phyloP scores from a whole-genome alignment of 2,329 filamentous ascomycete species.

The Botrytis fragariae region DNA sequence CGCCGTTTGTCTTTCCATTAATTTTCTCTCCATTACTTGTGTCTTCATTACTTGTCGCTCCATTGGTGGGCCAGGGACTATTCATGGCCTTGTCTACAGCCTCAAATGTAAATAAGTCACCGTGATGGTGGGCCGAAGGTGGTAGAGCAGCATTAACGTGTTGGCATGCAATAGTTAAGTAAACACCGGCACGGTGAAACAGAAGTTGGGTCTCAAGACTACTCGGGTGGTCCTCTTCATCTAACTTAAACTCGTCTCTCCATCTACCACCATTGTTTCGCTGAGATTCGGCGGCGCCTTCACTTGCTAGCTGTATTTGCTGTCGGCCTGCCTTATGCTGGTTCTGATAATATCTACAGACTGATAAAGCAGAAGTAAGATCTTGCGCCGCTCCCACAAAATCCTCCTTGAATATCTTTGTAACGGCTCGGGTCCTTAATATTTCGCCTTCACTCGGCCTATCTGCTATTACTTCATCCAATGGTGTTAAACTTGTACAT shows the following conservation, averaged over 20 bases:
- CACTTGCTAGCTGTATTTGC: constrained; percentile 50
- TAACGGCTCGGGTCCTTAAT: constrained; percentile 69
- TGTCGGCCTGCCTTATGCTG: constrained; percentile 41
- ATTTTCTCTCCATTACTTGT: constrained; percentile 24
- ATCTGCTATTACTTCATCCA: constrained; percentile 66
- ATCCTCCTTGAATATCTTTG: constrained; percentile 73
- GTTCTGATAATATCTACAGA: constrained; percentile 40
- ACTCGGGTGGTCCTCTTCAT: constrained; percentile 67
- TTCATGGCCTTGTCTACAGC: background rate
- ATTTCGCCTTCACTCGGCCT: constrained; percentile 63
- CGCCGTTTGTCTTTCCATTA: constrained; percentile 28
- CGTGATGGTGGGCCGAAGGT: constrained; percentile 27
- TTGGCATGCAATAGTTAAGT: constrained; percentile 68
- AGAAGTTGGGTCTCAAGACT: constrained; percentile 72
- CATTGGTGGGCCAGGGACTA: constrained; percentile 20
- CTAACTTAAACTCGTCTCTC: constrained; percentile 50
- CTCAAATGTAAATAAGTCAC: constrained; percentile 20
- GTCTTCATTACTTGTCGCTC: constrained; percentile 27
- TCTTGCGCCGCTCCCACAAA: constrained; percentile 67
- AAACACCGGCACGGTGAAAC: constrained; percentile 72
- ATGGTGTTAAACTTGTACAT: constrained; percentile 63
- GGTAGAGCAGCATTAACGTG: constrained; percentile 57
- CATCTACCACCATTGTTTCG: constrained; percentile 38
- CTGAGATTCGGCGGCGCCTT: constrained; percentile 36
- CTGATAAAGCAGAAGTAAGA: constrained; percentile 62